These are phyloP conservation scores for Porphyrellus cyaneotinctus DNA, from an alignment of 768 basidiomycete genomes.

Conservation along the genomic window DNA sequence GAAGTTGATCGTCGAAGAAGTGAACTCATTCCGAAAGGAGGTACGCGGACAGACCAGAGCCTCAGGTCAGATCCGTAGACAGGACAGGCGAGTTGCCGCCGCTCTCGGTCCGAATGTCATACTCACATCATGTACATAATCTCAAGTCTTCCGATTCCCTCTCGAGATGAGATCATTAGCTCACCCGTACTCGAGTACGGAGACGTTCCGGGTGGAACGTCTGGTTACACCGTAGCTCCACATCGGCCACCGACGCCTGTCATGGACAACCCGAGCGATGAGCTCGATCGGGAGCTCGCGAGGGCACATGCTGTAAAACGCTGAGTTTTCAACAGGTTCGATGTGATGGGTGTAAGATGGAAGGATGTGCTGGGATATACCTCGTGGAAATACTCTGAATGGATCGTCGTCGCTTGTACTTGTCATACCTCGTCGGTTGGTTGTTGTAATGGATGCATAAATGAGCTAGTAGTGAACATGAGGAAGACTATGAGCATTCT, in stretches of 20 bases:
- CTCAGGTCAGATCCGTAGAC: constrained; percentile 66
- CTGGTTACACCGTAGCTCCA: constrained; percentile 52
- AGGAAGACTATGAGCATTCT: too few relatives aligned
- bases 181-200: constrained; percentile 66
- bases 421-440: too few relatives aligned
- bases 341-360: too few relatives aligned
- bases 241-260: constrained; percentile 60
- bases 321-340: constrained; percentile 18
- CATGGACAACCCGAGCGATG: constrained; percentile 82
- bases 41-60: constrained; percentile 81
- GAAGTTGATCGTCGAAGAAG: constrained; percentile 89
- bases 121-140: not conserved
- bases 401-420: too few relatives aligned
- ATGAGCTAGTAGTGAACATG: too few relatives aligned
- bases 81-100: constrained; percentile 57
- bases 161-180: constrained; percentile 75
- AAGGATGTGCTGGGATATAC: too few relatives aligned
- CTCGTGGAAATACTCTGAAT: too few relatives aligned
- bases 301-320: constrained; percentile 51
- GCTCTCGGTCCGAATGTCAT: too few relatives aligned
- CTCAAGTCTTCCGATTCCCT: constrained; percentile 69
- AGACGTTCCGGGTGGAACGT: constrained; percentile 63
- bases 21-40: constrained; percentile 81
- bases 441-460: too few relatives aligned
- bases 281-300: constrained; percentile 83